Evolutionary conservation across 2,329 filamentous ascomycete species (phyloP), one percentile per base, ranked within the genome.

Genomic region (Scortechinia acanthostroma): DNA sequence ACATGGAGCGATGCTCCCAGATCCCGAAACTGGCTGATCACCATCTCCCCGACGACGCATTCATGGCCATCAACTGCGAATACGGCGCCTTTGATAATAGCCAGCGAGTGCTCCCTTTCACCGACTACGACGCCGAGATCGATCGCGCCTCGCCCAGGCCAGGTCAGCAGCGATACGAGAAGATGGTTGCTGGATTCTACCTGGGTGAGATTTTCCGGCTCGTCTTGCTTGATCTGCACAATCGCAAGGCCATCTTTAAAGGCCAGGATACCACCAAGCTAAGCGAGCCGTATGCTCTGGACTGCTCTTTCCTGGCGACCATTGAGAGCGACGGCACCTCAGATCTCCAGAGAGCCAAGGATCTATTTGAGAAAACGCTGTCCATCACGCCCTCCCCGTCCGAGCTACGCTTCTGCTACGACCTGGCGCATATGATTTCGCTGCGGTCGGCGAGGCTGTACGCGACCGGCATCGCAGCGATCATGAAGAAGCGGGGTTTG

Each of bases 1-100:
- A 98, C 71, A 95, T 98, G 86, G 93, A 98, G 67, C 69, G 94
- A 58, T 88, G 80, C 51, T 90, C 89, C 52, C 88, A 85, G 13
- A 89, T 98, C 52, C 91, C 91, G 52, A 98, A 98, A 74, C 80
- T 98, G 45, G 88, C 86, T 10, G 82, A 96, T 68, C 78, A 95
- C 74, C 93, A 94, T 57, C 77, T 97, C 28, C 86, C 90, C 43
- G 73, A 88, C 0, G 83, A 93, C 49, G 81, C 81, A 49, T 89
- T 85, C 42, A 94, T 96, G 75, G 90, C 89, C 44, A 95, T 97
- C 70, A 96, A 96, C 73, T 96, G 91, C 71, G 91, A 97, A 65
- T 96, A 91, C 78, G 91, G 91, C 52, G 91, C 91, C 23, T 96
- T 97, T 58, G 91, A 96, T 65, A 95, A 95, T 63, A 88, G 95